Evolutionary conservation across 129 eudicot genomes (phyloP), one percentile per base, ranked within the genome.

Genomic region (Sambucus nigra): DNA sequence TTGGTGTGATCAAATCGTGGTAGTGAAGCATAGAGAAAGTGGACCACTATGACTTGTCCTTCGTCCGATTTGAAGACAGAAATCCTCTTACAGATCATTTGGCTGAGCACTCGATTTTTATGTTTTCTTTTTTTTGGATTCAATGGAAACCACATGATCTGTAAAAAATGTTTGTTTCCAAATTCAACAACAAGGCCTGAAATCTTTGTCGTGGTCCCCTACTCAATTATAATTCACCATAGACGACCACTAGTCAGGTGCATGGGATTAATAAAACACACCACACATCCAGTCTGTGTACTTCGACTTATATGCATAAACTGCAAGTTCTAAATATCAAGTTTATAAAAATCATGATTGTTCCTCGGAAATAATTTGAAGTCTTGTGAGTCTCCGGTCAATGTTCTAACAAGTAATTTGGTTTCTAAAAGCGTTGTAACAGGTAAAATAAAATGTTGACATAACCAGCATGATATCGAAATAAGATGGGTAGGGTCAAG

Each of bases 11-110:
- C 38, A 6, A 31, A 31, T 31, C 5, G 10, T 31, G 38, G 38
- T 31, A 1, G n/a, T n/a, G n/a, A n/a, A n/a, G n/a, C 4, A 35
- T 12, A 42, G 48, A 42, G 16, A 42, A 42, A 42, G 48, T 42
- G 48, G 48, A 46, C 40, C 64, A 51, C 47, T 41, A 39, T 60
- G 73, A 41, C 40, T 39, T 68, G 73, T 59, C 73, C 26, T 51
- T 68, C 67, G 73, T 68, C 67, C n/a, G 60, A 68, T 68, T 15
- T 41, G 67, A 68, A 27, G 67, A 68, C 73, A 68, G 5, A 38
- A 58, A 32, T 33, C 38, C 51, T 33, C 48, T 56, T 7, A 50
- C 32, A 48, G 52, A 33, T 15, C 14, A 67, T 25, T 57, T 54
- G 25, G 23, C 14, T 25, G n/a, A 23, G 19, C 40, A 19, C 24